These are phyloP conservation scores for Heterobasidion parviporum DNA, from an alignment of 1,284 basidiomycete genomes.

Conservation along the genomic window DNA sequence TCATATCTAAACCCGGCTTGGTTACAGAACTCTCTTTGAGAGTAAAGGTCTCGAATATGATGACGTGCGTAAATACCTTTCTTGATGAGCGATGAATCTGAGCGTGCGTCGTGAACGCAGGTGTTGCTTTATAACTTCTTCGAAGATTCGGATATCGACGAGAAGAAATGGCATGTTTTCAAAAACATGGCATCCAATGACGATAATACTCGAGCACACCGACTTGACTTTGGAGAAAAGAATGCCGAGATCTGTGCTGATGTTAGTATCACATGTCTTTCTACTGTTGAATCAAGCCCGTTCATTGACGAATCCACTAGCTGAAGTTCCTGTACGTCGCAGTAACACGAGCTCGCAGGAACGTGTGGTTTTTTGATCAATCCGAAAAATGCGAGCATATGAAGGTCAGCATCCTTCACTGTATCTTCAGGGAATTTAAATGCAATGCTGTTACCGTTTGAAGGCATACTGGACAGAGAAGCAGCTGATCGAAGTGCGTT, in stretches of 20 bases:
- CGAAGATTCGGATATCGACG: slow-evolving; percentile 45
- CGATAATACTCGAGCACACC: slow-evolving; percentile 27
- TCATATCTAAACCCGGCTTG: not conserved
- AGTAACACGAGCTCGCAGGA: slow-evolving; percentile 58
- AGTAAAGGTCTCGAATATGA: slow-evolving; percentile 72
- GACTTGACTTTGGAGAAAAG: slow-evolving; percentile 37
- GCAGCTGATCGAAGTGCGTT: slow-evolving; percentile 33
- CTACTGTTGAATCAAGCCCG: not conserved
- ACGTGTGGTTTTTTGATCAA: slow-evolving; percentile 59
- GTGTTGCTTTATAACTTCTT: slow-evolving; percentile 70
- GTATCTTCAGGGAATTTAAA: not conserved
- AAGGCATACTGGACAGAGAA: slow-evolving; percentile 42
- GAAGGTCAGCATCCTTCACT: slow-evolving; percentile 31
- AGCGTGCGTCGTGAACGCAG: slow-evolving; percentile 21
- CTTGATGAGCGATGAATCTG: not conserved
- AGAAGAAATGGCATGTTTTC: slow-evolving; percentile 51
- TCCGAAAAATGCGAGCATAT: slow-evolving; percentile 51
- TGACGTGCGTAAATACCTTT: slow-evolving; percentile 37
- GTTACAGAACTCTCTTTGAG: slow-evolving; percentile 57
- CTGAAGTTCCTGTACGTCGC: slow-evolving; percentile 65
- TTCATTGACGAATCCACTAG: slow-evolving; percentile 21
- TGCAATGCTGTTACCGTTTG: not conserved
- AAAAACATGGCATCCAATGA: slow-evolving; percentile 29
- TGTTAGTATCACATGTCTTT: slow-evolving; percentile 22
- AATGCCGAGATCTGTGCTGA: slow-evolving; percentile 56